These are phyloP conservation scores for Dendrobium huoshanense DNA, from an alignment of 106 monocot species.

Conservation along the genomic window DNA sequence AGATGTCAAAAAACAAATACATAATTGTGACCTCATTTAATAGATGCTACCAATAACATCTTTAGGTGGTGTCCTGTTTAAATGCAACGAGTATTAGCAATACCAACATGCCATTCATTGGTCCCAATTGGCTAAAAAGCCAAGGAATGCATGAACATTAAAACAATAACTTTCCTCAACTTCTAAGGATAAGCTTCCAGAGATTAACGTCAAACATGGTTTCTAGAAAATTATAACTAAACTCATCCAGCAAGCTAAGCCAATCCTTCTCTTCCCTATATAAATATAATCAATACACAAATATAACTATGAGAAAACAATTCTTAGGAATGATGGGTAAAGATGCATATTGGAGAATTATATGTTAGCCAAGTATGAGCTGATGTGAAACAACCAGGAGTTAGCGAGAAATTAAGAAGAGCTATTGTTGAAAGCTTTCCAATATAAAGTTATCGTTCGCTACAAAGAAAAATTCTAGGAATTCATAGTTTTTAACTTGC, in stretches of 20 bases:
- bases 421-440: too few species aligned
- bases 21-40: neutral
- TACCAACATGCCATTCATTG: neutral
- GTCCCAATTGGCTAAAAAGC: neutral
- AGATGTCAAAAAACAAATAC: neutral
- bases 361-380: neutral
- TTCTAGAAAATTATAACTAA: neutral
- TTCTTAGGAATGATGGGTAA: neutral
- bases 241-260: neutral
- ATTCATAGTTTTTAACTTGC: too few species aligned
- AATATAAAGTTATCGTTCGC: too few species aligned
- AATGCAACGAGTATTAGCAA: neutral
- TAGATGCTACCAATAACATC: neutral
- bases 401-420: too few species aligned
- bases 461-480: too few species aligned
- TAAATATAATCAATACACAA: neutral
- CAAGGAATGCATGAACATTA: neutral
- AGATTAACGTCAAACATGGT: neutral
- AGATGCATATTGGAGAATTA: neutral
- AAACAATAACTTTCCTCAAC: too few species aligned
- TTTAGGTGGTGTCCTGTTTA: neutral
- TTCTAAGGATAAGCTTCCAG: neutral
- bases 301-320: neutral
- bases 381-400: too few species aligned
- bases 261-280: neutral